phyloP scores from a whole-genome alignment of 148 eudicot genomes.

The Rhododendron simsii region DNA sequence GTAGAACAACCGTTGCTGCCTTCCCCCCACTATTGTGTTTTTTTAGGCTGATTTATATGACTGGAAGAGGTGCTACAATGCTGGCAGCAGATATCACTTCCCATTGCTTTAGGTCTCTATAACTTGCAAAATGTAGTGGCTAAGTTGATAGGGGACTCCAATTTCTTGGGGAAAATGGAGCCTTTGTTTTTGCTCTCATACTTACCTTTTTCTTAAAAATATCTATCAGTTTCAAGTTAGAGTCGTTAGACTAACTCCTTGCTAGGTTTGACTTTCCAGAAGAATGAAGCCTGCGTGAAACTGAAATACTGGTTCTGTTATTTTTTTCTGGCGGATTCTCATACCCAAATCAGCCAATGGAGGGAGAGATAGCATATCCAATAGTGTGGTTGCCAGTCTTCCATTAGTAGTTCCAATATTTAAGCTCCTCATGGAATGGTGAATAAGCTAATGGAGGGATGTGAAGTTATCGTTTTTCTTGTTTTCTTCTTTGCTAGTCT shows the following conservation, averaged over 20 bases:
- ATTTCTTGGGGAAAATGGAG: neutral
- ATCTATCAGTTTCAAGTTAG: neutral
- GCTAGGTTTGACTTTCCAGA: neutral
- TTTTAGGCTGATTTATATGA: neutral
- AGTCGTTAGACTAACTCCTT: neutral
- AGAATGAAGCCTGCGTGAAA: neutral
- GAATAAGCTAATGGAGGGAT: neutral
- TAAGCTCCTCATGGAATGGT: neutral
- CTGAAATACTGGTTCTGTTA: too few species aligned
- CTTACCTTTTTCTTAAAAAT: neutral
- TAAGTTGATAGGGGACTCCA: neutral
- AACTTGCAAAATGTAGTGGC: neutral
- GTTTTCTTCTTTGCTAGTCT: neutral
- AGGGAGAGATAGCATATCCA: neutral
- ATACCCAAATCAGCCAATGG: neutral
- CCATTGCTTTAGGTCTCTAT: neutral
- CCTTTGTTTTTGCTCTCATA: neutral
- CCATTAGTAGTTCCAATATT: neutral
- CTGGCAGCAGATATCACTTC: neutral
- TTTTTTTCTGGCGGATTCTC: neutral
- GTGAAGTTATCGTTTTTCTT: neutral
- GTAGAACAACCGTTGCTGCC: neutral
- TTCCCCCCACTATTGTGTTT: neutral
- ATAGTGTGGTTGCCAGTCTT: neutral
- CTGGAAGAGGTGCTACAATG: neutral